Evolutionary conservation across 1,284 basidiomycete genomes (phyloP), one percentile per base, ranked within the genome.

Genomic region (Waitea zeae): DNA sequence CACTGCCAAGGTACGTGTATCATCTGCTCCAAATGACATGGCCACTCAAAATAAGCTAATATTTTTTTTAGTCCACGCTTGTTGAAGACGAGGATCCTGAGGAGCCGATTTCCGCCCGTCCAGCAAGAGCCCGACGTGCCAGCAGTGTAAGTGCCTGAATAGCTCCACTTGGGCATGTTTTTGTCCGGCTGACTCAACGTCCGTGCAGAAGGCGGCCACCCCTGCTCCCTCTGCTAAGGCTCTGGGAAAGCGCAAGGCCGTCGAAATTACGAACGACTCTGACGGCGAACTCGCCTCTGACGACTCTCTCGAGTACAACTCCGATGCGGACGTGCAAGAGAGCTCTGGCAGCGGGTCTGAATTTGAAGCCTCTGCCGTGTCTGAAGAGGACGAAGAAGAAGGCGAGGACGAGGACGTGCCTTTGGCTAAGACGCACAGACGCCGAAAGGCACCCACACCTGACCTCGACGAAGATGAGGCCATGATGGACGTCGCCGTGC

Each of bases 341-440:
- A 69, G 63, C 7, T 64, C 63, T 30, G 62, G 57, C 36, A 69
- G 67, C 46, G 71, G 60, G 13, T 76, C 74, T 28, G 71, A 75
- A 36, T 75, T 70, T 38, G 54, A 66, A 17, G 51, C 40, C 7
- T 36, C 44, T 34, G 43, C 47, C 20, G 46, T 44, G 15, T 39
- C 39, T 19, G 36, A 38, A 30, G 35, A 48, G 18, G 45, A 43
- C 13, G 46, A 46, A 12, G 42, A 45, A 22, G 42, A 40, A 12
- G 19, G 27, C 20, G 34, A 37, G 6, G 31, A 28, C 15, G 11
- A n/a, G 11, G 9, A 7, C 15, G 30, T 14, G 22, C 36, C 34
- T 20, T 31, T 35, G 12, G 22, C n/a, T 30, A 39, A 40, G 24
- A 42, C 35, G 15, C 42, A 38, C 3, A 44, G 41, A 12, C 41